Percentiles rank a stretch among this genome's conserved stretches.
Conservation (phyloP, 805 yeast genomes). For the Geotrichum ghanense region DNA sequence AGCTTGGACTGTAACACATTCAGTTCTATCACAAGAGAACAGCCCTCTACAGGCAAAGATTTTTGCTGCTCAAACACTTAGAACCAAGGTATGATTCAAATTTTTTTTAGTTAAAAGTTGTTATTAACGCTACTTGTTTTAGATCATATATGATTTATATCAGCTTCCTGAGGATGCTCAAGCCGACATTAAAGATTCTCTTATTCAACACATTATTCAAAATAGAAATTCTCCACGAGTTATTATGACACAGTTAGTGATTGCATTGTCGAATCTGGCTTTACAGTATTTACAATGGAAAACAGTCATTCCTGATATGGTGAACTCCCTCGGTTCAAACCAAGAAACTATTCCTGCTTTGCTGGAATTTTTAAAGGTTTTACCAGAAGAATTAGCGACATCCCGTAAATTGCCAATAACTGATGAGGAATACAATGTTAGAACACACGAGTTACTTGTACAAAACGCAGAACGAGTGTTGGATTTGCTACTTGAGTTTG, state of each 20-base stretch:
- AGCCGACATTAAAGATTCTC: conserved; percentile 51
- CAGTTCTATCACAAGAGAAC: conserved; percentile 32
- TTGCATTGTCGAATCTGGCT: conserved; percentile 72
- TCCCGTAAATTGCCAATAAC: conserved; percentile 66
- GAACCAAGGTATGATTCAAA: conserved; percentile 41
- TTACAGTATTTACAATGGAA: conserved; percentile 69
- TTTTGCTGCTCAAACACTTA: conserved; percentile 84
- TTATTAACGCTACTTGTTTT: background rate
- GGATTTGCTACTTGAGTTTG: conserved; percentile 44
- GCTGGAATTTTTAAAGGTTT: conserved; percentile 69
- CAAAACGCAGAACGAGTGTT: conserved; percentile 61
- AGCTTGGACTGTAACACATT: conserved; percentile 69
- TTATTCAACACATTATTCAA: conserved; percentile 42
- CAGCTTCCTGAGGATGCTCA: conserved; percentile 60
- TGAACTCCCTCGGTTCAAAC: conserved; percentile 33
- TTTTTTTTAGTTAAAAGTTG: background rate
- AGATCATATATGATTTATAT: conserved; percentile 67
- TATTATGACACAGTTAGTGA: conserved; percentile 71
- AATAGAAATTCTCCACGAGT: conserved; percentile 38
- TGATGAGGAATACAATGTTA: conserved; percentile 62
- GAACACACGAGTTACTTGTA: conserved; percentile 54
- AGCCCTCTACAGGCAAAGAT: conserved; percentile 48
- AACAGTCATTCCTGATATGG: conserved; percentile 58
- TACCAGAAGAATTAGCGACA: conserved; percentile 86
- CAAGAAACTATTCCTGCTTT: conserved; percentile 35